Evolutionary conservation across 805 yeast species (phyloP).

Genomic region (Blastobotrys peoriensis): DNA sequence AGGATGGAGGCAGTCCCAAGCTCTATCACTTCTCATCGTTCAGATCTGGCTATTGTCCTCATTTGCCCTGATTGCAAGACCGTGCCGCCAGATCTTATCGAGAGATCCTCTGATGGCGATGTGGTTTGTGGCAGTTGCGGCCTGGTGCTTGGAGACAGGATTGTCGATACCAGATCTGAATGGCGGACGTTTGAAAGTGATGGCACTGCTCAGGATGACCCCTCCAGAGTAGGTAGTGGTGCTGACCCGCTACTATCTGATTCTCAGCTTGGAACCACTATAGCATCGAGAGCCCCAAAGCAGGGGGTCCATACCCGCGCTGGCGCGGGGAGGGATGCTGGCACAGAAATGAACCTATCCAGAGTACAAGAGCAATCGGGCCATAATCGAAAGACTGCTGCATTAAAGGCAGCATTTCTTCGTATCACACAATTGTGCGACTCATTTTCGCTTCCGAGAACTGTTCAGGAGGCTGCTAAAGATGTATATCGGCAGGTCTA

Average conservation of each 20-base stretch:
- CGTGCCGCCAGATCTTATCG: conserved; percentile 89
- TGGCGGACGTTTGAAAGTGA: conserved; percentile 98
- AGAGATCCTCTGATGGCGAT: conserved; percentile 91
- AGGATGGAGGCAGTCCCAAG: too few relatives aligned
- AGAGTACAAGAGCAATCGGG: conserved; percentile 78
- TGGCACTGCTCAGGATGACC: conserved; percentile 95
- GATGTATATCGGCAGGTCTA: conserved; percentile 86
- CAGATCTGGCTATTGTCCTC: conserved; percentile 69
- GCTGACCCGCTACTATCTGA: conserved; percentile 84
- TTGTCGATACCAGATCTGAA: conserved; percentile 90
- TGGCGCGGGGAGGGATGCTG: too few relatives aligned
- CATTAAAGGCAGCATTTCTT: conserved; percentile 78
- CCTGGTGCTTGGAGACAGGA: conserved; percentile 77
- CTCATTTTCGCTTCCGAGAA: conserved; percentile 86
- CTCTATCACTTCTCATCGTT: conserved; percentile 17
- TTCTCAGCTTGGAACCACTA: conserved; percentile 84
- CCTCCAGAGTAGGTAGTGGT: conserved; percentile 98
- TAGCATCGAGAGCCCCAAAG: conserved; percentile 69
- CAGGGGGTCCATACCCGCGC: conserved; percentile 86
- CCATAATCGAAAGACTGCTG: conserved; percentile 80
- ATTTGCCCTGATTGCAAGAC: conserved; percentile 94
- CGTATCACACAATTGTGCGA: conserved; percentile 93
- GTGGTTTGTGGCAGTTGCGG: conserved; percentile 96
- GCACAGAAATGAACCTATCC: too few relatives aligned
- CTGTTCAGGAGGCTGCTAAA: conserved; percentile 93